Conservation (phyloP, 441 rosid species). For the Populus hybrid region DNA sequence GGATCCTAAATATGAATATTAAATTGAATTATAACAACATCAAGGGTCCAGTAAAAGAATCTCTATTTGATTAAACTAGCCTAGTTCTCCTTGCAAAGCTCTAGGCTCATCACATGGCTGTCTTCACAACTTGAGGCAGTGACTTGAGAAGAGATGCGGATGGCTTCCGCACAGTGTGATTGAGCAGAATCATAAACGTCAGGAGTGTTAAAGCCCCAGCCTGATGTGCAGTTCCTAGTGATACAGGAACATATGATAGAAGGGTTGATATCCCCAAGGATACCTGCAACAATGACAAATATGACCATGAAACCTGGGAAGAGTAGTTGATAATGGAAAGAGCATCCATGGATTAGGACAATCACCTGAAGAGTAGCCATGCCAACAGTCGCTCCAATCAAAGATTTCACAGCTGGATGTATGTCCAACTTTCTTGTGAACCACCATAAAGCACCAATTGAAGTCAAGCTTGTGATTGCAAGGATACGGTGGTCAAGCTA, state of each 20-base stretch:
- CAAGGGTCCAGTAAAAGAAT: conserved; percentile 10
- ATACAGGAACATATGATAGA: conserved; percentile 77
- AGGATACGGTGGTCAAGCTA: too few species aligned
- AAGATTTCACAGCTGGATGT: conserved; percentile 75
- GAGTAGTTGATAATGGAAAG: background rate
- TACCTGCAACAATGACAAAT: conserved; percentile 41
- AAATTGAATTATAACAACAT: background rate
- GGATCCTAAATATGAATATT: conserved; percentile 6
- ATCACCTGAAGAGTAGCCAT: conserved; percentile 84
- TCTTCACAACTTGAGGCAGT: conserved; percentile 67
- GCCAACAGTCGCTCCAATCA: conserved; percentile 74
- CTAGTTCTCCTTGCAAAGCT: background rate
- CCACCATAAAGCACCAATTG: conserved; percentile 40
- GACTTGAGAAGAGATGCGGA: conserved; percentile 68
- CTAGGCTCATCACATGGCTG: conserved; percentile 7
- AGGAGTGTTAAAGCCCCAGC: conserved; percentile 87
- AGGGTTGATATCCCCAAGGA: conserved; percentile 88
- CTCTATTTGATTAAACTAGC: background rate
- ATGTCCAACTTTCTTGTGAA: conserved; percentile 70
- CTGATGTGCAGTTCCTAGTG: conserved; percentile 83
- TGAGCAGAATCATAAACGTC: conserved; percentile 68
- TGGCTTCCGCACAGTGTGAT: conserved; percentile 74
- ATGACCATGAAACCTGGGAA: background rate
- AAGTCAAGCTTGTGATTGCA: conserved; percentile 19
- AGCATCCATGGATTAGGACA: background rate